phyloP scores from a whole-genome alignment of 1,284 basidiomycete species.

The Pterula multifida region DNA sequence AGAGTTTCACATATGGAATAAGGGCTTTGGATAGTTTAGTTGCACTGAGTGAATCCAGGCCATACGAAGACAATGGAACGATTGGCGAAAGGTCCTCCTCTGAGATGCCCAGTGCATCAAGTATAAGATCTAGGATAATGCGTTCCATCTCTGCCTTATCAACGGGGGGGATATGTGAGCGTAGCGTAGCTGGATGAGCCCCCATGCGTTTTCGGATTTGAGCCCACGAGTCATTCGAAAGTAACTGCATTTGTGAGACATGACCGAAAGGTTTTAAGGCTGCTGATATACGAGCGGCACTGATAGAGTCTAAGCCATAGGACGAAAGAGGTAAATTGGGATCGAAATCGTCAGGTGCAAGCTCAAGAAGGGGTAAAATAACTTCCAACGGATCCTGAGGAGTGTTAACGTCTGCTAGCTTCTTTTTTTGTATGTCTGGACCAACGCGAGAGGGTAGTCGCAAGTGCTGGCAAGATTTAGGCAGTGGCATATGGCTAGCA shows the following conservation, averaged over 20 bases:
- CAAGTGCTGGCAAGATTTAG: background rate
- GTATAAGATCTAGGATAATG: background rate
- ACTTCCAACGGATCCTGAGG: slow-evolving; percentile 9
- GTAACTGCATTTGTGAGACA: slow-evolving; percentile 7
- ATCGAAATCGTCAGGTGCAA: slow-evolving; percentile 21
- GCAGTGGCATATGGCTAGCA: background rate
- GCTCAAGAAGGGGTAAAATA: slow-evolving; percentile 13
- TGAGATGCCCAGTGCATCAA: background rate
- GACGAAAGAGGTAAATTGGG: slow-evolving; percentile 25
- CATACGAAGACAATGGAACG: slow-evolving; percentile 25
- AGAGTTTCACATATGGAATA: background rate
- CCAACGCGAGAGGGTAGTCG: too few relatives aligned
- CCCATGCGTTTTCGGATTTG: background rate
- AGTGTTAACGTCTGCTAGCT: slow-evolving; percentile 11
- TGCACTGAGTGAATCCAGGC: slow-evolving; percentile 28
- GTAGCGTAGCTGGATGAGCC: background rate
- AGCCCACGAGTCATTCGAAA: slow-evolving; percentile 8
- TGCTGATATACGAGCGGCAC: slow-evolving; percentile 22
- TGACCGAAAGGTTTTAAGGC: slow-evolving; percentile 5
- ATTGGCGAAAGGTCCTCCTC: background rate
- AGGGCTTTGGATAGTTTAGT: slow-evolving; percentile 19
- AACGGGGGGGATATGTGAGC: background rate
- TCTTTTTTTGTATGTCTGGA: background rate
- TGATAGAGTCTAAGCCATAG: slow-evolving; percentile 29
- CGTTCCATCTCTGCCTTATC: background rate